These are phyloP conservation scores for Grifola frondosa DNA, from an alignment of 1,284 basidiomycete genomes.

Conservation along the genomic window DNA sequence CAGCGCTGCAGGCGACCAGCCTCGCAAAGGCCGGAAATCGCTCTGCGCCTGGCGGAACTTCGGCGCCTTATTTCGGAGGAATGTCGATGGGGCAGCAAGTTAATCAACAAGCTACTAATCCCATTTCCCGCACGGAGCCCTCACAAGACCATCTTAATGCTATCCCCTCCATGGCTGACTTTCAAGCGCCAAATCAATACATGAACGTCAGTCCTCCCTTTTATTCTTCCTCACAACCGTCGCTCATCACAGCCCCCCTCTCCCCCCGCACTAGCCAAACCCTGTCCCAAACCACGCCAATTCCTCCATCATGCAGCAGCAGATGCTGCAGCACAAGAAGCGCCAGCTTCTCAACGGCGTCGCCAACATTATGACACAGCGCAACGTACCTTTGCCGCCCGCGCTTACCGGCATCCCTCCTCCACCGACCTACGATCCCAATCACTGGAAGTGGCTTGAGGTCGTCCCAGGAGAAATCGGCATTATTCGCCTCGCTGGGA, in stretches of 20 bases:
- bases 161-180: conserved; percentile 23
- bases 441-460: conserved; percentile 65
- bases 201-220: conserved; percentile 21
- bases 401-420: conserved; percentile 56
- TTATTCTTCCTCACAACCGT: conserved; percentile 9
- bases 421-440: conserved; percentile 59
- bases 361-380: conserved; percentile 53
- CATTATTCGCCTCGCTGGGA: conserved; percentile 67
- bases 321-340: conserved; percentile 46
- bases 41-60: conserved; percentile 58
- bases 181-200: conserved; percentile 20
- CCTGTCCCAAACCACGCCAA: conserved; percentile 16
- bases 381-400: conserved; percentile 62
- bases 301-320: conserved; percentile 17
- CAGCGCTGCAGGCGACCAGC: conserved; percentile 63
- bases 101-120: neutral
- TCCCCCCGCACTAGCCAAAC: conserved; percentile 16
- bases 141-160: conserved; percentile 28
- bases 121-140: conserved; percentile 28
- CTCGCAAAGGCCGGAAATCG: conserved; percentile 60
- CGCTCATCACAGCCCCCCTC: conserved; percentile 14
- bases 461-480: conserved; percentile 54
- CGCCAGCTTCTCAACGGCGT: conserved; percentile 58
- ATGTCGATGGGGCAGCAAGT: conserved; percentile 45
- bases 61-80: conserved; percentile 66